Evolutionary conservation across 176 grass and related monocot species (phyloP).

Genomic region (Canna indica): DNA sequence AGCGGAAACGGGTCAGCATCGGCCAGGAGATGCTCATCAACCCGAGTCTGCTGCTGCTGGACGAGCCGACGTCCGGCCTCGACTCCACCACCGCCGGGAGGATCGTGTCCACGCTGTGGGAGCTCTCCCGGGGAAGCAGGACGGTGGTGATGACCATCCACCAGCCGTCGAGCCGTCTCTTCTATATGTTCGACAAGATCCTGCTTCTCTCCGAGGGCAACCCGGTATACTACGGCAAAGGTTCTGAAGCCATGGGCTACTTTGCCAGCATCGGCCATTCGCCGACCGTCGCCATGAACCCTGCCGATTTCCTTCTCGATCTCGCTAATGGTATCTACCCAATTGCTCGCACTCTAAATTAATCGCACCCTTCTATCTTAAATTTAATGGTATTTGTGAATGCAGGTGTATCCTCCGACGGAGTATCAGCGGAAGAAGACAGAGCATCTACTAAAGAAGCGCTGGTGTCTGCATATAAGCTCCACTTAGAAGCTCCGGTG

Average conservation of each 20-base stretch:
- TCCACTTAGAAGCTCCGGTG: too few relatives aligned
- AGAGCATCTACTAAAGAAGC: too few relatives aligned
- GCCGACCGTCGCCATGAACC: conserved; percentile 23
- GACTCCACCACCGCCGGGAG: conserved; percentile 31
- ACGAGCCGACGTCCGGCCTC: conserved; percentile 41
- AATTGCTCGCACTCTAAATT: neutral
- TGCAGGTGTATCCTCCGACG: too few relatives aligned
- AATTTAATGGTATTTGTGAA: too few relatives aligned
- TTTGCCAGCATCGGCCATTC: conserved; percentile 23
- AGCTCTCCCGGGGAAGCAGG: conserved; percentile 10
- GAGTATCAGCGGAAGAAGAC: too few relatives aligned
- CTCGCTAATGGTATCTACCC: conserved; percentile 28
- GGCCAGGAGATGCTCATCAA: conserved; percentile 44
- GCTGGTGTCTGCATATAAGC: too few relatives aligned
- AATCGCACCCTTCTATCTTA: too few relatives aligned
- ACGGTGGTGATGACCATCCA: conserved; percentile 47
- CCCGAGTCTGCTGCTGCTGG: conserved; percentile 35
- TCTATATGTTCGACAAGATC: conserved; percentile 40
- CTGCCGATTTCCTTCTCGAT: conserved; percentile 39
- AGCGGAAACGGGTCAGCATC: conserved; percentile 45
- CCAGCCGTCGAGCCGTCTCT: conserved; percentile 44
- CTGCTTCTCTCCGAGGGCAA: conserved; percentile 32
- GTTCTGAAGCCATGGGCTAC: conserved; percentile 22
- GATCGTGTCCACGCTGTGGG: conserved; percentile 23
- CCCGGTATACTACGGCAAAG: conserved; percentile 30